Evolutionary conservation across 768 basidiomycete species (phyloP).

Genomic region (Psilocybe tampanensis): DNA sequence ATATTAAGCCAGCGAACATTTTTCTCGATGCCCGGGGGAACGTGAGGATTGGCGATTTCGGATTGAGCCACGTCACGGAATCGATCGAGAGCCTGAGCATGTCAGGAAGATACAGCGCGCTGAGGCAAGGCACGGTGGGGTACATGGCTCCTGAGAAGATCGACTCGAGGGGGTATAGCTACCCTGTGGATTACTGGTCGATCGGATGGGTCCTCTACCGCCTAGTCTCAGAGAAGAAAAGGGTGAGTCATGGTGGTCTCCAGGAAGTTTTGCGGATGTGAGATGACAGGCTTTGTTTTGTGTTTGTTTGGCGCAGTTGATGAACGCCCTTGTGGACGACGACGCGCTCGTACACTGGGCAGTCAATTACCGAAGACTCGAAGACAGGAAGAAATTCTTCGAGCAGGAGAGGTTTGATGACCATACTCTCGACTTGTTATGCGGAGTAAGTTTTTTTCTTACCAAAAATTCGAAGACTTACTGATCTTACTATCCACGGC

Average conservation of each 20-base stretch:
- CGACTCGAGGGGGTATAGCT: neutral
- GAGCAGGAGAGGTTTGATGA: neutral
- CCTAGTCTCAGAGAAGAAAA: neutral
- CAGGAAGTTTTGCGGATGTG: neutral
- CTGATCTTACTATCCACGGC: neutral
- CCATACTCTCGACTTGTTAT: neutral
- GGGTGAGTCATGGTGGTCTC: neutral
- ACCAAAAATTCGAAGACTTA: no score
- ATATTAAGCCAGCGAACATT: neutral
- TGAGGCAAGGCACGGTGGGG: neutral
- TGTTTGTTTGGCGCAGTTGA: neutral
- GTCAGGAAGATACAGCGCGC: neutral
- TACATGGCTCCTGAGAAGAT: neutral
- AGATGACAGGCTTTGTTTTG: no score
- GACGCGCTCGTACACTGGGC: neutral
- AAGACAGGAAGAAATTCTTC: neutral
- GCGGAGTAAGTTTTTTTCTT: conserved; percentile 2
- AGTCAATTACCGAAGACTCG: neutral
- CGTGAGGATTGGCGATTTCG: neutral
- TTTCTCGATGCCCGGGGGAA: neutral
- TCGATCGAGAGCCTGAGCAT: neutral
- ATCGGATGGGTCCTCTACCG: neutral
- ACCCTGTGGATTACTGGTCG: neutral
- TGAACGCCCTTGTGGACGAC: neutral
- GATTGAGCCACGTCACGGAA: neutral